Percentiles rank a stretch among this genome's conserved stretches.
Conservation (phyloP, 1,284 basidiomycete genomes). For the Trichosporon sp. region DNA sequence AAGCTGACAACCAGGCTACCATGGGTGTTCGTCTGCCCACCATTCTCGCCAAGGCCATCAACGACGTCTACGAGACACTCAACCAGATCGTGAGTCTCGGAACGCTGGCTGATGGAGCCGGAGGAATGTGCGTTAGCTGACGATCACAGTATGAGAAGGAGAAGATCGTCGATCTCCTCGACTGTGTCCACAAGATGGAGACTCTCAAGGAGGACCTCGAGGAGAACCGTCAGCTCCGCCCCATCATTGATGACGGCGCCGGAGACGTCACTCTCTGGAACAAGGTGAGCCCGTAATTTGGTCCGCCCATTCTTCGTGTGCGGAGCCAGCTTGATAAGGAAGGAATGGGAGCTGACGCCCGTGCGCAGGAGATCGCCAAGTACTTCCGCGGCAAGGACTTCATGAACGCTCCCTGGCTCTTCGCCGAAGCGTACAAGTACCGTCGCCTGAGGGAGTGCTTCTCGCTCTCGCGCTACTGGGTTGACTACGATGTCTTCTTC, state of each 20-base stretch:
- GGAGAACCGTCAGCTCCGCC: slow-evolving; percentile 74
- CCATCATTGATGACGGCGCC: slow-evolving; percentile 88
- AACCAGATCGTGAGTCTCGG: slow-evolving; percentile 62
- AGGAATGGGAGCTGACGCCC: background rate
- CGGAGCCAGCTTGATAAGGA: background rate
- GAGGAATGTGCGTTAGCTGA: background rate
- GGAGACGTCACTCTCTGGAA: slow-evolving; percentile 96
- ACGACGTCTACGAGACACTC: slow-evolving; percentile 85
- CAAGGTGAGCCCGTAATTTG: slow-evolving; percentile 62
- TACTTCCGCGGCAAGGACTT: slow-evolving; percentile 96
- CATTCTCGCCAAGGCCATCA: slow-evolving; percentile 93
- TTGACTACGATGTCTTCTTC: slow-evolving; percentile 78
- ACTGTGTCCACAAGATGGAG: slow-evolving; percentile 85
- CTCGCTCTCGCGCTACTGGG: slow-evolving; percentile 88
- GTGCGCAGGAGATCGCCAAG: slow-evolving; percentile 72
- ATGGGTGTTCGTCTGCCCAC: slow-evolving; percentile 94
- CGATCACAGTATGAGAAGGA: slow-evolving; percentile 72
- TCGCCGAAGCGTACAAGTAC: slow-evolving; percentile 98
- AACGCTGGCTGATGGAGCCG: background rate
- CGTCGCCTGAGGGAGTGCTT: slow-evolving; percentile 94
- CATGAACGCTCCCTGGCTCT: slow-evolving; percentile 92
- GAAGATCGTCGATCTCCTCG: slow-evolving; percentile 77
- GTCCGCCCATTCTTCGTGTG: background rate
- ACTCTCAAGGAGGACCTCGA: slow-evolving; percentile 78
- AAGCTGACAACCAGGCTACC: slow-evolving; percentile 62